phyloP scores from a whole-genome alignment of 2,329 filamentous ascomycete genomes.

The Venturia asperata region DNA sequence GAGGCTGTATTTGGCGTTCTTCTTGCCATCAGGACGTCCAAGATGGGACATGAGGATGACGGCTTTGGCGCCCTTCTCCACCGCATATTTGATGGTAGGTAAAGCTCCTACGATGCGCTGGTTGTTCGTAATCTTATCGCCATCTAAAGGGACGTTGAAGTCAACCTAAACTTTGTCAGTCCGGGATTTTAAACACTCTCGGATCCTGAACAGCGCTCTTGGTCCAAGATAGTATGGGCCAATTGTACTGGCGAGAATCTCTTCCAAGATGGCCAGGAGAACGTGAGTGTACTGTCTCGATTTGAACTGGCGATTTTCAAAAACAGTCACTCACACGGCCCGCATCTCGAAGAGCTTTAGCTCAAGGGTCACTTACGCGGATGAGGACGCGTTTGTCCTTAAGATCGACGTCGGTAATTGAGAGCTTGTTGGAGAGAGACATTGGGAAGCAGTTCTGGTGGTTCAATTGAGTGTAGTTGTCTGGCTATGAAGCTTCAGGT shows the following conservation, averaged over 20 bases:
- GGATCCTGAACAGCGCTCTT: not conserved
- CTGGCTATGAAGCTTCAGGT: not conserved
- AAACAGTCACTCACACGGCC: not conserved
- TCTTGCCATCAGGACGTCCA: slow-evolving; percentile 84
- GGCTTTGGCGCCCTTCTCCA: slow-evolving; percentile 83
- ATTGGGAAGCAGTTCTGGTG: slow-evolving; percentile 47
- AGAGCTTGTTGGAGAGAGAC: slow-evolving; percentile 98
- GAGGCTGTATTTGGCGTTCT: slow-evolving; percentile 88
- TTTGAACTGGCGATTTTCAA: not conserved
- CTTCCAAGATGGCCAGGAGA: not conserved
- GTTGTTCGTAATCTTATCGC: slow-evolving; percentile 90
- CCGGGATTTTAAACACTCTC: not conserved
- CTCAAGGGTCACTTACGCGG: slow-evolving; percentile 55
- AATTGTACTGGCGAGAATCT: not conserved
- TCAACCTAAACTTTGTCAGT: slow-evolving; percentile 61
- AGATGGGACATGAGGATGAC: slow-evolving; percentile 98
- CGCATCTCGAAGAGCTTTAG: not conserved
- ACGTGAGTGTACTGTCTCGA: not conserved
- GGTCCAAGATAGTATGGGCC: not conserved
- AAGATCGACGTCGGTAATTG: slow-evolving; percentile 91
- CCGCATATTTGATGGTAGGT: slow-evolving; percentile 89
- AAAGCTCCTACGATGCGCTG: slow-evolving; percentile 96
- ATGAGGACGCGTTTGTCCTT: slow-evolving; percentile 98
- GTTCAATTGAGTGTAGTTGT: slow-evolving; percentile 1
- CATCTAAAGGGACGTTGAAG: slow-evolving; percentile 98